These are phyloP conservation scores for Aurantiochytrium sp. DNA, from an alignment of 108 stramenopile species.

Conservation along the genomic window DNA sequence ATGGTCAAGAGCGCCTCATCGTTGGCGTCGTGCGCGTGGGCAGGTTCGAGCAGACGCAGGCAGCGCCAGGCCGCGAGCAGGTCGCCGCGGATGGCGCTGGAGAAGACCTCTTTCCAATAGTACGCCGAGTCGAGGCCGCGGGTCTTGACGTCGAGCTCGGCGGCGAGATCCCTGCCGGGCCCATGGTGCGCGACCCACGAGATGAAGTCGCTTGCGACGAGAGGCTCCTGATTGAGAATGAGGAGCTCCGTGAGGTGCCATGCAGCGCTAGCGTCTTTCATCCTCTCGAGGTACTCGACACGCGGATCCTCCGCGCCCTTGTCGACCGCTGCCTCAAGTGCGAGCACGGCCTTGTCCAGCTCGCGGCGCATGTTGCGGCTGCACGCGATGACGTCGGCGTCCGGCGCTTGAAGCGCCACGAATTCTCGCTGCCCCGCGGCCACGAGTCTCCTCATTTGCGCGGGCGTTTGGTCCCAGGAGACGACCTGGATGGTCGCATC, in stretches of 20 bases:
- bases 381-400: neutral
- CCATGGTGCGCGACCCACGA: neutral
- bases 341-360: neutral
- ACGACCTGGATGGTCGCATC: neutral
- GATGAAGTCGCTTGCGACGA: neutral
- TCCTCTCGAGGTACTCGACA: neutral
- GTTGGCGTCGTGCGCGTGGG: neutral
- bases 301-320: neutral
- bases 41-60: neutral
- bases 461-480: neutral
- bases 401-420: neutral
- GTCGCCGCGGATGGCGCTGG: neutral
- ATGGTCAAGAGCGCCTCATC: neutral
- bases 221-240: neutral
- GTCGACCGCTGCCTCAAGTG: neutral
- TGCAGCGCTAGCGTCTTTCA: neutral
- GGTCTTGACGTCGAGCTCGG: neutral
- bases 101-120: neutral
- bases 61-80: neutral
- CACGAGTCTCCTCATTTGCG: neutral
- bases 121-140: neutral
- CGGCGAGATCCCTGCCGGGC: neutral
- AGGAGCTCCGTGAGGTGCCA: constrained; percentile 6
- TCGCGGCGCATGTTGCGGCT: neutral
- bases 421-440: neutral